phyloP scores from a whole-genome alignment of 1,284 basidiomycete species.

The Xerocomus amazonicus region DNA sequence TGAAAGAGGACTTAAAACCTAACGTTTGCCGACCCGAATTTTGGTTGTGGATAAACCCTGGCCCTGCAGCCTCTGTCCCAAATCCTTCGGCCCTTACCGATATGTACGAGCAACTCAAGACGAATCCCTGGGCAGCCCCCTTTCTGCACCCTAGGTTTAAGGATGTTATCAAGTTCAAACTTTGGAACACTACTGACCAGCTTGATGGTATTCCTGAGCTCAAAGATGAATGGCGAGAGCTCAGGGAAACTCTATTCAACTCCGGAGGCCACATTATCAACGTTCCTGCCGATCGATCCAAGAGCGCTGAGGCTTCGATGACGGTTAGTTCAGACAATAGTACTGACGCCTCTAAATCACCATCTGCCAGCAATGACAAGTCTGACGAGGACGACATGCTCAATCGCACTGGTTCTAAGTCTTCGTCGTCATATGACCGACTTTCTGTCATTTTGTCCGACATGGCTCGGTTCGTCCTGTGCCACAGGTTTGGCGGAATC shows the following conservation, averaged over 20 bases:
- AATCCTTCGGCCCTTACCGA: conserved; percentile 68
- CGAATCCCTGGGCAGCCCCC: conserved; percentile 82
- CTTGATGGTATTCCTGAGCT: conserved; percentile 78
- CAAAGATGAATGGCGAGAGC: conserved; percentile 72
- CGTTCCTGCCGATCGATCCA: conserved; percentile 43
- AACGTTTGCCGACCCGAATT: conserved; percentile 67
- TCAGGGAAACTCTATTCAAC: conserved; percentile 65
- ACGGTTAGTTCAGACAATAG: conserved; percentile 19
- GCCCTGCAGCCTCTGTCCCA: conserved; percentile 65
- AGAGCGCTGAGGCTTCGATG: conserved; percentile 19
- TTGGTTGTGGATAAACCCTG: conserved; percentile 88
- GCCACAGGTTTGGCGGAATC: conserved; percentile 81
- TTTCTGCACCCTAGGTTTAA: conserved; percentile 80
- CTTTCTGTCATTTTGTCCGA: conserved; percentile 83
- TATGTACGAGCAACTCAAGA: conserved; percentile 64
- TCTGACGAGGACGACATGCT: conserved; percentile 57
- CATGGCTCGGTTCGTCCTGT: conserved; percentile 83
- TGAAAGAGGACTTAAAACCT: conserved; percentile 35
- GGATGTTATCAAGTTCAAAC: conserved; percentile 78
- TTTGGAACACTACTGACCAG: conserved; percentile 91
- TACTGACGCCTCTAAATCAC: conserved; percentile 26
- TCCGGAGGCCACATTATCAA: conserved; percentile 64
- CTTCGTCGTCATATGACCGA: conserved; percentile 71
- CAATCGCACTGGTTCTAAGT: conserved; percentile 74
- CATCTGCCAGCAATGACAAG: conserved; percentile 28